These are phyloP conservation scores for Colletotrichum eleusines DNA, from an alignment of 2,329 filamentous ascomycete species.

Conservation along the genomic window DNA sequence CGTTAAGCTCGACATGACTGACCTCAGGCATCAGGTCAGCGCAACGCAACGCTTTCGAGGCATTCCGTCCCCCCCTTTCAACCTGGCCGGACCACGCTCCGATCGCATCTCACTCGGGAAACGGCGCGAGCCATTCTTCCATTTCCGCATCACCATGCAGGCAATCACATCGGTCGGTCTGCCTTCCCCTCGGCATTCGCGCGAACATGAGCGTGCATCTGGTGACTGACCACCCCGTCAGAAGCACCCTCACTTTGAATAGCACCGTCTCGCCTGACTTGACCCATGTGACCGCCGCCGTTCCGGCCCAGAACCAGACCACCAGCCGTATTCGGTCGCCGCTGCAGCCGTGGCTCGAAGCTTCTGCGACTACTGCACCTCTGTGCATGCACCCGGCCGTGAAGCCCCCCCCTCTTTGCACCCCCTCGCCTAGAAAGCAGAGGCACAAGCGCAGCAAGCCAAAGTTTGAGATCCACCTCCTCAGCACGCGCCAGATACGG, in stretches of 20 bases:
- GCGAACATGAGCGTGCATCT: conserved; percentile 9
- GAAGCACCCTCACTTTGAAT: background rate
- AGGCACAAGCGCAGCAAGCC: conserved; percentile 9
- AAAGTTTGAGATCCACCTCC: conserved; percentile 18
- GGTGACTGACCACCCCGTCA: conserved; percentile 15
- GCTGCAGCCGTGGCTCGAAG: conserved; percentile 40
- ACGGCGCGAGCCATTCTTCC: conserved; percentile 30
- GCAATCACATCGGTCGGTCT: conserved; percentile 22
- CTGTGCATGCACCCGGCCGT: conserved; percentile 39
- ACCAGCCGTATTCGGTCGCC: conserved; percentile 36
- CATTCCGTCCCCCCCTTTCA: conserved; percentile 13
- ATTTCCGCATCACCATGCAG: conserved; percentile 33
- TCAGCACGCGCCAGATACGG: background rate
- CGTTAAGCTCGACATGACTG: background rate
- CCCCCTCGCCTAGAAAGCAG: conserved; percentile 4
- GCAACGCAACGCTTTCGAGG: background rate
- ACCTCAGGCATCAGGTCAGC: background rate
- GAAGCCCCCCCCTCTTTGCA: conserved; percentile 25
- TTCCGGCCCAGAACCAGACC: conserved; percentile 21
- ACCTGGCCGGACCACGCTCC: conserved; percentile 37
- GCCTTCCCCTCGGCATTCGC: conserved; percentile 22
- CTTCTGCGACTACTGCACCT: conserved; percentile 39
- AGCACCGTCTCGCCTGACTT: conserved; percentile 4
- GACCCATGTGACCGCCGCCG: conserved; percentile 35
- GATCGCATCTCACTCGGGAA: conserved; percentile 40